A percentile compares a stretch with the other conserved stretches of the same genome.
These are phyloP conservation scores for Bjerkandera adusta DNA, from an alignment of 1,284 basidiomycete species.

Conservation along the genomic window DNA sequence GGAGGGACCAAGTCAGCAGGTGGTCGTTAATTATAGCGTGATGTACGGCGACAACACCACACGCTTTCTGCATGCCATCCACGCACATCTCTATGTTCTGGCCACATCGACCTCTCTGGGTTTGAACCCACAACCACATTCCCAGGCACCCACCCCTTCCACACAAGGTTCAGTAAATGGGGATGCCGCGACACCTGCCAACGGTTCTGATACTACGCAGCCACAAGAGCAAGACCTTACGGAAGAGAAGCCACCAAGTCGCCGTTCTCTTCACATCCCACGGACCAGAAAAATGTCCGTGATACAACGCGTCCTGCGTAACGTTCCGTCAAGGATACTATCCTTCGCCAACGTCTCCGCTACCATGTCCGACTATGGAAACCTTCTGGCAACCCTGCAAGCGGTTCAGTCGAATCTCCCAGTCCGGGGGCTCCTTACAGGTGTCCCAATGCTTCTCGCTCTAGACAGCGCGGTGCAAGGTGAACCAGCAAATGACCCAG, in stretches of 20 bases:
- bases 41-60: conserved; percentile 63
- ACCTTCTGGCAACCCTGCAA: conserved; percentile 69
- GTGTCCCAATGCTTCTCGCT: conserved; percentile 84
- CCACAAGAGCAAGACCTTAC: conserved; percentile 12
- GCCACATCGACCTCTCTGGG: conserved; percentile 68
- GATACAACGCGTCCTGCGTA: conserved; percentile 44
- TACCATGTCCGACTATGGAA: conserved; percentile 73
- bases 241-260: conserved; percentile 29
- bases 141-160: conserved; percentile 38
- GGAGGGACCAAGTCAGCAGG: conserved; percentile 45
- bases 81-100: conserved; percentile 78
- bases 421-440: conserved; percentile 69
- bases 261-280: conserved; percentile 47
- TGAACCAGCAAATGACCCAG: conserved; percentile 39
- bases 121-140: conserved; percentile 26
- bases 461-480: conserved; percentile 57
- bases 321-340: conserved; percentile 43
- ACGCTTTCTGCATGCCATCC: conserved; percentile 74
- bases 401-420: conserved; percentile 72
- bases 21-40: conserved; percentile 44
- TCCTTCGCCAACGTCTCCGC: conserved; percentile 52
- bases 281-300: conserved; percentile 56
- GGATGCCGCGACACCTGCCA: conserved; percentile 12
- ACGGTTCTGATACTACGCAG: conserved; percentile 8
- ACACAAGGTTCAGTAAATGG: conserved; percentile 33